Evolutionary conservation across 352 stramenopile species (phyloP), one percentile per base, ranked within the genome.

Genomic region (Globisporangium iwayamae): DNA sequence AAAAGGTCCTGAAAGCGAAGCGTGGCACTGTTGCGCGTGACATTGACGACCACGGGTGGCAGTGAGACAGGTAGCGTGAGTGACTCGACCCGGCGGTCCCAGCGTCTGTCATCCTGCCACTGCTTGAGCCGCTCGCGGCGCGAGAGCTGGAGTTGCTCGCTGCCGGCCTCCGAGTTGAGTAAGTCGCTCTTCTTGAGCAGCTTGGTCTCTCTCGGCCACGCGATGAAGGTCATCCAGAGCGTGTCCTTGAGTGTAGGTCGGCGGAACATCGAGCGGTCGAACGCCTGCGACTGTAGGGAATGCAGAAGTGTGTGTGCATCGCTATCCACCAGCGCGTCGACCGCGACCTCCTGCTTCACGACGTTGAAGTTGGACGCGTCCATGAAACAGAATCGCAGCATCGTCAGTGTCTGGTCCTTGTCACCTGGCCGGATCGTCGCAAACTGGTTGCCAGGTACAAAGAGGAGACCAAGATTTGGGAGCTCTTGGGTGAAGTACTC

Each of bases 1-100:
- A 89, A 87, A 34, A 92, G 66, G 55, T 94, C 85, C 60, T 94
- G 85, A 79, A 83, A 94, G 13, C 75, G 76, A 41, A 93, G 57
- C 14, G 71, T 86, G 3, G 75, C 77, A 0, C 71, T 74, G 10
- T 66, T 75, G 18, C 85, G 77, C 52, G 79, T 87, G 0, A 74
- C 71, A 50, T 89, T 83, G n/a, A 90, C 54, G 2, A 92, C 69
- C 2, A 90, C 63, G 2, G 81, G 81, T 3, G 85, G 75, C 48
- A 78, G 72, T 18, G 85, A 69, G 8, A 92, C 79, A 0, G 85
- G 85, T 1, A 94, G 75, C 20, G 85, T 93, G 30, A 90, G 71
- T 34, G 79, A 78, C 47, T 80, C 70, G 52, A 94, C 77, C 59
- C 78, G 72, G 2, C 78, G 64, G 58, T 88, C 82, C 82, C 83